A percentile compares a stretch with the other conserved stretches of the same genome.
phyloP scores from a whole-genome alignment of 1,284 basidiomycete genomes.

The Puccinia coronata region DNA sequence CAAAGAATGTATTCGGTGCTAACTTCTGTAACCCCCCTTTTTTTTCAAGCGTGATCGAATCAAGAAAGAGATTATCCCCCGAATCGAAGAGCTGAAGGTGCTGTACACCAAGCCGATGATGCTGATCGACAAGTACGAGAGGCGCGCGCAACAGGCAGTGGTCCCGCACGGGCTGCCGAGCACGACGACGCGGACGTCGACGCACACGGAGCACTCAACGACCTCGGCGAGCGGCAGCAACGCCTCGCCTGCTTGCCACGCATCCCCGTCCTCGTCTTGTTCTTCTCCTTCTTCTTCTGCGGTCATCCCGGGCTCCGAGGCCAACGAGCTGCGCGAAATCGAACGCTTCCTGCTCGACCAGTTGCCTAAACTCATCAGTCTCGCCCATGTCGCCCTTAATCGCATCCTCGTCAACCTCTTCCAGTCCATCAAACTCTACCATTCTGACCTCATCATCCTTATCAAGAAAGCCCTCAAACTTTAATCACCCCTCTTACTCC shows the following conservation, averaged over 20 bases:
- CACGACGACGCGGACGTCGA: neutral
- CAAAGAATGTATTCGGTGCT: neutral
- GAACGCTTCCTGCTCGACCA: conserved; percentile 13
- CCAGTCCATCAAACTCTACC: neutral
- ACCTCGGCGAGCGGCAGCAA: too few species aligned
- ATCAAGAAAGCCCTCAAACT: conserved; percentile 9
- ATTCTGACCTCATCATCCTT: conserved; percentile 4
- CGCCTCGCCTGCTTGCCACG: too few species aligned
- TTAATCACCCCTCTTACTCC: too few species aligned
- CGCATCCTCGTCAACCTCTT: neutral
- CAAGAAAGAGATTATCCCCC: neutral
- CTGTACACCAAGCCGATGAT: conserved; percentile 13
- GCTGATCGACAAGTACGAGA: conserved; percentile 16
- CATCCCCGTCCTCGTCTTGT: neutral
- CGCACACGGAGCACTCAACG: neutral
- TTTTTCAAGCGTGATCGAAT: neutral
- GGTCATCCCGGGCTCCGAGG: neutral
- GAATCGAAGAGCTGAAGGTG: neutral
- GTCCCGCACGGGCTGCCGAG: neutral
- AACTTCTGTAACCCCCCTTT: neutral
- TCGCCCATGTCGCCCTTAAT: neutral
- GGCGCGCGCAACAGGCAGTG: neutral
- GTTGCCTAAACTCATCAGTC: neutral
- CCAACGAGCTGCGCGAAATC: neutral
- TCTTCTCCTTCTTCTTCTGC: neutral